Base-by-base conservation (phyloP, 306 rosid genomes). In the Dicorynia guianensis region DNA sequence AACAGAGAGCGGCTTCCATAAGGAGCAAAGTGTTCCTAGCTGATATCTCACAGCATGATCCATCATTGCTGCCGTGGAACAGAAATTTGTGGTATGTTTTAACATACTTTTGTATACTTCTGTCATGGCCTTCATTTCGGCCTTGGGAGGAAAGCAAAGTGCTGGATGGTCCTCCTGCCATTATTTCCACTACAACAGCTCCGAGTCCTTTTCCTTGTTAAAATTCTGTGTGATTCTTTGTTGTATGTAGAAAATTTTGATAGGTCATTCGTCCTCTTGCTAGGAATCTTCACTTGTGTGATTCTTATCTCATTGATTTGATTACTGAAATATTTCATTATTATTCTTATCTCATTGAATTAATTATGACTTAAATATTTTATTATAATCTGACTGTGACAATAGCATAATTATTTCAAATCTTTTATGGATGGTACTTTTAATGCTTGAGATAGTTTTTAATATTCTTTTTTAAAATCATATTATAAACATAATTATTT, bases 81-180 rank as follows among this genome's bases (percentile, higher is more conserved):
- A 50, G 75, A 83, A 47, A 70, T 63, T 69, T 75, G 75, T 62
- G 81, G 58, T 80, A 73, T 85, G 47, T 72, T 72, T 76, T 54
- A 49, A 70, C 57, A 44, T 78, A 79, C 60, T 65, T 76, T 75
- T 73, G 83, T 85, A 69, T 75, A 80, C 78, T 73, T 70, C 74
- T 74, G 61, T 79, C 82, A 76, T 65, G 60, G 19, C 58, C 71
- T 80, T 89, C 88, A 61, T 77, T 82, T 83, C 74, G 72, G 80
- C 81, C 61, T 77, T 79, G 56, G 85, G 80, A 75, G 79, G 87
- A 48, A 76, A 72, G 79, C 64, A 59, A 83, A 86, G 83, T 81
- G 64, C 68, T 63, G 13, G 65, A 77, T 74, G 67, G 78, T 80
- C 76, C 57, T 63, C 44, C 36, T 34, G 68, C 62, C 81, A 61